Conservation (phyloP, 2,329 filamentous ascomycete species). For the Epichloe brachyelytri region DNA sequence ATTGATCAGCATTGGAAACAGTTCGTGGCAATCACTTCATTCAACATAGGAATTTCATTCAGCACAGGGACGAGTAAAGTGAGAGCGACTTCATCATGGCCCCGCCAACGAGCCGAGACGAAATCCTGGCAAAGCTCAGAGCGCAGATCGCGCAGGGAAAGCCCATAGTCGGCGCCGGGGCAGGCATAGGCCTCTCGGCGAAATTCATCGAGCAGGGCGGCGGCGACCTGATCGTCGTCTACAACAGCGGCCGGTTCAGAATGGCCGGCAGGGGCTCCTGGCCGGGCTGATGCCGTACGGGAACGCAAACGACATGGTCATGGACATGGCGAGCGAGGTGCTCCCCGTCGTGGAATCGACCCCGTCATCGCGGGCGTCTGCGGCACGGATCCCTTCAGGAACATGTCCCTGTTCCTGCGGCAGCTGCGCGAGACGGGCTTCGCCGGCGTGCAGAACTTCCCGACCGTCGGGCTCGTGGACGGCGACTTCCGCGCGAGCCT, state of each 20-base stretch:
- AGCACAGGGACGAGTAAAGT: no score
- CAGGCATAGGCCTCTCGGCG: slow-evolving; percentile 56
- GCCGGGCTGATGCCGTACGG: slow-evolving; percentile 60
- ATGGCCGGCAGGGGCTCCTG: slow-evolving; percentile 61
- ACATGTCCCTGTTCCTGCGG: slow-evolving; percentile 45
- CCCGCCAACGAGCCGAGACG: slow-evolving; percentile 41
- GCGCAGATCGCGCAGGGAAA: slow-evolving; percentile 40
- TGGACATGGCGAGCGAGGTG: slow-evolving; percentile 58
- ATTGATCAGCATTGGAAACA: no score
- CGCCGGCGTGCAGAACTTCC: slow-evolving; percentile 60
- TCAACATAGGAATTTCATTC: no score
- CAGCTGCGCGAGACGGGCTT: slow-evolving; percentile 52
- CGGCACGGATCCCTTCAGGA: slow-evolving; percentile 55
- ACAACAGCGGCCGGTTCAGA: slow-evolving; percentile 59
- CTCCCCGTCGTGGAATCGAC: slow-evolving; percentile 50
- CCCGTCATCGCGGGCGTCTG: slow-evolving; percentile 61
- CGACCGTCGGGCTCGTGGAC: slow-evolving; percentile 59
- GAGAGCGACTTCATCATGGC: slow-evolving; percentile 26
- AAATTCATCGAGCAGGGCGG: slow-evolving; percentile 59
- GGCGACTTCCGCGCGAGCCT: slow-evolving; percentile 53
- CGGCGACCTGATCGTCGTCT: slow-evolving; percentile 57
- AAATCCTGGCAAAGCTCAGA: slow-evolving; percentile 42
- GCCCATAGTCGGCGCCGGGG: slow-evolving; percentile 55
- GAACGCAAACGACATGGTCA: slow-evolving; percentile 55
- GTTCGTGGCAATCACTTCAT: no score